Conservation (phyloP, 148 eudicot species). For the Heliosperma pusillum region DNA sequence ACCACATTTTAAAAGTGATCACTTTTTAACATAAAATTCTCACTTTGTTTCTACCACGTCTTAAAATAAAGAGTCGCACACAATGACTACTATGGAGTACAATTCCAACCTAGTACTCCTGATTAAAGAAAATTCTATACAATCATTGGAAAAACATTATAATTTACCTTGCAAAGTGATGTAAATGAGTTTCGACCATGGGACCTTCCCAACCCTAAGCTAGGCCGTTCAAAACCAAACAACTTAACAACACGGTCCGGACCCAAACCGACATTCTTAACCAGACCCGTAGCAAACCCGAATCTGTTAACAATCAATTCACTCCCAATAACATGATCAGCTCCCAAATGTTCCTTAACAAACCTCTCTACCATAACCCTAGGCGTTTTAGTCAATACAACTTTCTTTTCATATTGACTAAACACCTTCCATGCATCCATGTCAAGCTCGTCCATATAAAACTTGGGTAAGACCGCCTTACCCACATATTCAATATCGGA, state of each 20-base stretch:
- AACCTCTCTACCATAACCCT: constrained; percentile 85
- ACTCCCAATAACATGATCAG: constrained; percentile 68
- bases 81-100: too few species aligned
- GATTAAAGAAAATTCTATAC: too few species aligned
- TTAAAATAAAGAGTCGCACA: too few species aligned
- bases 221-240: constrained; percentile 53
- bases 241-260: constrained; percentile 31
- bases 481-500: constrained; percentile 57
- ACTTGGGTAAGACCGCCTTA: constrained; percentile 63
- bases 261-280: constrained; percentile 34
- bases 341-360: constrained; percentile 75
- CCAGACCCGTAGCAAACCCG: constrained; percentile 72
- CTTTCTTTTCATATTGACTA: constrained; percentile 54
- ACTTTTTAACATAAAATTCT: too few species aligned
- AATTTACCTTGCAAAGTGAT: constrained; percentile 60
- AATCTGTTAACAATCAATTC: constrained; percentile 59
- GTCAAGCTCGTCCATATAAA: constrained; percentile 52
- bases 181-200: constrained; percentile 29
- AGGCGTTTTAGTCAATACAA: constrained; percentile 72
- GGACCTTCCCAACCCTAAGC: constrained; percentile 52
- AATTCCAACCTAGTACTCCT: too few species aligned
- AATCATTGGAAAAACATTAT: too few species aligned
- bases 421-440: constrained; percentile 74
- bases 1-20: too few species aligned
- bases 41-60: too few species aligned